phyloP scores from a whole-genome alignment of 805 yeast species.

The Candida chauliodis region DNA sequence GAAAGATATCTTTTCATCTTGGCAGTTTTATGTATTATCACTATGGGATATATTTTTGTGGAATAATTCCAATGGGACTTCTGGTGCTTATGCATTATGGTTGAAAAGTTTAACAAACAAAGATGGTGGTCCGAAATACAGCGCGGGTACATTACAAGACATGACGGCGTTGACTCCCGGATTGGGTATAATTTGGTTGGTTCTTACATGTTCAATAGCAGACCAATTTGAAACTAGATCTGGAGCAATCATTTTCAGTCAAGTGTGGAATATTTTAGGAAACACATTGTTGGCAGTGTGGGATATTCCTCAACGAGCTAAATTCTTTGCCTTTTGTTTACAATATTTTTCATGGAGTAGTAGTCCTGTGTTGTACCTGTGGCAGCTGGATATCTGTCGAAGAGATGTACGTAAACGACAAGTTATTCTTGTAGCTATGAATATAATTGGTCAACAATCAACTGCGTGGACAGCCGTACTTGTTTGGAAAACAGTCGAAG shows the following conservation, averaged over 20 bases:
- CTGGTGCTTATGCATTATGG: constrained; percentile 55
- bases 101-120: constrained; percentile 31
- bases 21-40: constrained; percentile 58
- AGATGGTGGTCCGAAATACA: constrained; percentile 21
- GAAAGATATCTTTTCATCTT: constrained; percentile 48
- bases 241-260: constrained; percentile 52
- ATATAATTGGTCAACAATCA: constrained; percentile 50
- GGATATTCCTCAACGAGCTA: constrained; percentile 53
- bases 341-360: constrained; percentile 62
- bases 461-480: constrained; percentile 51
- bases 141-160: constrained; percentile 33
- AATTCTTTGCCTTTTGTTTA: constrained; percentile 62
- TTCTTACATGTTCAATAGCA: constrained; percentile 33
- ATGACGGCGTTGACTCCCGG: constrained; percentile 46
- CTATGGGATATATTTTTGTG: constrained; percentile 57
- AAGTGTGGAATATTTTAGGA: constrained; percentile 50
- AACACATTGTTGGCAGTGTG: constrained; percentile 55
- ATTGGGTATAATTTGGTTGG: constrained; percentile 37
- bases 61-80: constrained; percentile 52
- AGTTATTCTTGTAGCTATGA: constrained; percentile 53
- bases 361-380: constrained; percentile 58
- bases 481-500: constrained; percentile 50
- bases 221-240: constrained; percentile 47
- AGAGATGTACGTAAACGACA: constrained; percentile 54
- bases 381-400: constrained; percentile 56